These are phyloP conservation scores for Bacterosira constricta DNA, from an alignment of 108 stramenopile genomes.

Conservation along the genomic window DNA sequence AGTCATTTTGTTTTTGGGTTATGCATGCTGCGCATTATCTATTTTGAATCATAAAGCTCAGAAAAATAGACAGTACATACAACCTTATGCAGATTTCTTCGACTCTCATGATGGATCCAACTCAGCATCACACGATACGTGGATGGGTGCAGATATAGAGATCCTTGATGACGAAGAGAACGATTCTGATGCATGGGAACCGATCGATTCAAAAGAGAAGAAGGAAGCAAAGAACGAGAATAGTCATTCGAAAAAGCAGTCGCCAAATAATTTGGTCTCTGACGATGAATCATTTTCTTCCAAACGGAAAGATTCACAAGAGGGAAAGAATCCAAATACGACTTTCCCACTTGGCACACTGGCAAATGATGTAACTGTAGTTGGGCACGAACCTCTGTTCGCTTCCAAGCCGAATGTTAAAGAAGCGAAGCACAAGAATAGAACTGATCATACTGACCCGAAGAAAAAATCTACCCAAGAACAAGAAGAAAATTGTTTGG, in stretches of 20 bases:
- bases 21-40: slow-evolving; percentile 15
- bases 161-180: slow-evolving; percentile 34
- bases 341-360: slow-evolving; percentile 1
- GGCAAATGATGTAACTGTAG: background rate
- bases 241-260: background rate
- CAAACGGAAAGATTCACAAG: slow-evolving; percentile 1
- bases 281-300: slow-evolving; percentile 33
- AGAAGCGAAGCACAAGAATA: background rate
- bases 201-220: slow-evolving; percentile 13
- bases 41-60: slow-evolving; percentile 13
- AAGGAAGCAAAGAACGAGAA: background rate
- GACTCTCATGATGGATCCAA: slow-evolving; percentile 5
- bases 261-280: slow-evolving; percentile 27
- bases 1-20: slow-evolving; percentile 44
- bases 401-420: slow-evolving; percentile 6
- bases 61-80: slow-evolving; percentile 3
- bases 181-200: slow-evolving; percentile 39
- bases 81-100: slow-evolving; percentile 31
- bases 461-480: slow-evolving; percentile 1
- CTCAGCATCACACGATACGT: slow-evolving; percentile 5
- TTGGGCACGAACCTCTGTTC: slow-evolving; percentile 4
- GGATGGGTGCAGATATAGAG: slow-evolving; percentile 37
- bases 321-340: background rate
- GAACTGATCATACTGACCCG: background rate
- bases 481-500: slow-evolving; percentile 38